A percentile compares a stretch with the other conserved stretches of the same genome.
Conservation (phyloP, 2,329 filamentous ascomycete genomes). For the Sclerotinia borealis region DNA sequence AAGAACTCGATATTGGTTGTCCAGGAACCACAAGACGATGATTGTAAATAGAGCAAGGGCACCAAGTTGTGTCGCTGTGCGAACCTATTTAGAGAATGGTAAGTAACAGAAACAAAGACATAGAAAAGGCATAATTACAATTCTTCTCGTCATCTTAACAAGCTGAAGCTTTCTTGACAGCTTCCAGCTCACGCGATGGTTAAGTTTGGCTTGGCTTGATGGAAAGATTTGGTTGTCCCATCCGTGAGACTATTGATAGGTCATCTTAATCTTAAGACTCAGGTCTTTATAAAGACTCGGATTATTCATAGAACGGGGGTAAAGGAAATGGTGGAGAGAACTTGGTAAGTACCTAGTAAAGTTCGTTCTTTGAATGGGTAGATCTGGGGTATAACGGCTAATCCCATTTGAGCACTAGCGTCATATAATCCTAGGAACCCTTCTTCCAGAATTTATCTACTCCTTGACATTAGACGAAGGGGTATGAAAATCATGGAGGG, state of each 20-base stretch:
- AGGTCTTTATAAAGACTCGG: background rate
- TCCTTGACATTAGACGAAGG: background rate
- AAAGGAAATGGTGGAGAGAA: background rate
- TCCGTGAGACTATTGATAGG: background rate
- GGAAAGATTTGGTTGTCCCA: slow-evolving; percentile 13
- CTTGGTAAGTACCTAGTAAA: no score
- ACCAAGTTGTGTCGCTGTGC: slow-evolving; percentile 33
- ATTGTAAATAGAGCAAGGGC: slow-evolving; percentile 41
- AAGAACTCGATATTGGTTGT: slow-evolving; percentile 62
- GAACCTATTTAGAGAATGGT: slow-evolving; percentile 36
- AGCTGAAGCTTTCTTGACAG: slow-evolving; percentile 9
- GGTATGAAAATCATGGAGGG: background rate
- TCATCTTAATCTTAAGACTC: slow-evolving; percentile 3
- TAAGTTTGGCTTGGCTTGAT: slow-evolving; percentile 12
- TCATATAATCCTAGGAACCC: background rate
- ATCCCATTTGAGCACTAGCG: background rate
- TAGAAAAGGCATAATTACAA: slow-evolving; percentile 21
- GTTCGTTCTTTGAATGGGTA: slow-evolving; percentile 8
- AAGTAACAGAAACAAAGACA: slow-evolving; percentile 8
- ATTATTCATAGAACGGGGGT: background rate
- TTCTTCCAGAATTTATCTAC: background rate
- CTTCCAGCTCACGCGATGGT: slow-evolving; percentile 12
- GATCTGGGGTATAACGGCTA: slow-evolving; percentile 11
- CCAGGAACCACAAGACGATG: slow-evolving; percentile 57
- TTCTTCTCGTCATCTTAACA: slow-evolving; percentile 32